phyloP scores from a whole-genome alignment of 2,329 filamentous ascomycete genomes.

The Neonectria punicea region DNA sequence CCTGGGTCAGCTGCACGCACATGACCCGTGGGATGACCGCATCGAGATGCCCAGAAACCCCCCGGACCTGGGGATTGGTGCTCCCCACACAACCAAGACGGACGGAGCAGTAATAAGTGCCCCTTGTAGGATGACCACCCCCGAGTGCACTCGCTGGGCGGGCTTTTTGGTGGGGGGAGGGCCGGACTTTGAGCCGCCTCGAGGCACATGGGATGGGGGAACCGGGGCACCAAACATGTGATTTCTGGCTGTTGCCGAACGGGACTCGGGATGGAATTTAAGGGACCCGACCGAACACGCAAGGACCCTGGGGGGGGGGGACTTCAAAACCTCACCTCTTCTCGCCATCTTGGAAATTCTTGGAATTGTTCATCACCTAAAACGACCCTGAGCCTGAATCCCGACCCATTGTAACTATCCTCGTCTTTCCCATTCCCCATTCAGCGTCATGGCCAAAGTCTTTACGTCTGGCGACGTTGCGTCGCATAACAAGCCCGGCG shows the following conservation, averaged over 20 bases:
- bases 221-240: constrained; percentile 36
- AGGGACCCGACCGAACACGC: constrained; percentile 15
- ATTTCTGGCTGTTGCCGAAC: constrained; percentile 40
- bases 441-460: constrained; percentile 80
- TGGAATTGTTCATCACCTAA: neutral
- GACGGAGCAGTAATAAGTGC: neutral
- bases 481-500: constrained; percentile 87
- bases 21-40: constrained; percentile 2
- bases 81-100: neutral
- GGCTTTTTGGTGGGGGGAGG: constrained; percentile 14
- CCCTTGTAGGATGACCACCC: neutral
- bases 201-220: constrained; percentile 1
- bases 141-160: neutral
- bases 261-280: constrained; percentile 21
- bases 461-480: constrained; percentile 89
- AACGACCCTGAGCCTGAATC: neutral
- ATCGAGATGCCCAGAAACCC: neutral
- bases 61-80: neutral
- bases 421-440: neutral
- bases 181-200: neutral
- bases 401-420: neutral
- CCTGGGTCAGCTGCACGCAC: constrained; percentile 3
- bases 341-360: neutral
- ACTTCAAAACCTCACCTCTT: neutral
- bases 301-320: constrained; percentile 6